Base-by-base conservation (phyloP, 768 basidiomycete species). In the Erythrobasidium yunnanense region DNA sequence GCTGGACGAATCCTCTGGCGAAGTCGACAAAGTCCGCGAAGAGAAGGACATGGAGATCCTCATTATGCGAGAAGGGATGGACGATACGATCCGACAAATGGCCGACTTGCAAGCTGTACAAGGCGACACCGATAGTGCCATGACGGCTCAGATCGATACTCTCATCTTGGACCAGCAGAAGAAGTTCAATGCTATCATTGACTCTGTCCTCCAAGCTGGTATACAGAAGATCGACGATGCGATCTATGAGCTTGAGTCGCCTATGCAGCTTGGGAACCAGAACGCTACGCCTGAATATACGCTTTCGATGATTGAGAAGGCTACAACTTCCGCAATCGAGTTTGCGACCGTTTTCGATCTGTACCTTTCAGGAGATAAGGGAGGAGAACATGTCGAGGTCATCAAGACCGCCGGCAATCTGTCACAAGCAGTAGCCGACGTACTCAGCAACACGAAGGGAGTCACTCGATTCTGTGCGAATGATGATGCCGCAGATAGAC, bases 231-330 rank as follows among this genome's bases (percentile, higher is more conserved):
- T 99, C 25, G 95, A 99, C 70, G 92, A 97, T 73, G 83, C 90
- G 4, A 88, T 97, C 71, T 99, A 97, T 77, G 95, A 97, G 76
- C 82, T 99, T 45, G 93, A 99, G 76, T 95, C 95, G 2, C 90
- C 90, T 1, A 87, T 88, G 42, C 88, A 90, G 72, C 87, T 87
- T 2, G 95, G 93, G 35, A 96, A 97, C 77, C 82, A 86, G 71
- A 93, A 88, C 74, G 90, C 93, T n/a, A 97, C 95, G 0, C 95
- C 95, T 2, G 93, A 96, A 75, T 97, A 97, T 75, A 93, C 91
- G 0, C 80, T 96, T 18, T 95, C 95, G 1, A 92, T 97, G 87
- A 90, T 97, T 73, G 95, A 99, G 77, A 96, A 96, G 78, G 87
- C 90, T 1, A 79, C 87, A 74, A 92, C 88, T 75, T 93, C 87